Evolutionary conservation across 768 basidiomycete genomes (phyloP), one percentile per base, ranked within the genome.

Genomic region (Leccinum disarticulatum): DNA sequence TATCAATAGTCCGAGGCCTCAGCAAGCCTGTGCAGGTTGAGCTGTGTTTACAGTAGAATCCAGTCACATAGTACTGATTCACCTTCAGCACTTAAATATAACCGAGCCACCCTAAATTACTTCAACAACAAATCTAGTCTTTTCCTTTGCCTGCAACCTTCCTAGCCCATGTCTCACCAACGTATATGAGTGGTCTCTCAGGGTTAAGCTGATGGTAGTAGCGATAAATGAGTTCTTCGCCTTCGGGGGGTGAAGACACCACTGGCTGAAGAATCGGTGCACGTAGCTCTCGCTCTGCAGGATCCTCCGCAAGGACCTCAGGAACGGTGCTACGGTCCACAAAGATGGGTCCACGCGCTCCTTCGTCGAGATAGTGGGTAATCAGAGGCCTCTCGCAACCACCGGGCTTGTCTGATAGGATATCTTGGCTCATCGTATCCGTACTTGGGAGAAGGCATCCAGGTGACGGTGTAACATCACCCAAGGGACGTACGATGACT

Each of bases 101-200:
- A 36, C 35, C 6, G 6, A 35, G 35, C 14, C 35, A 15, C 14
- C 35, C 35, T 14, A 36, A 36, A 3, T 15, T 36, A 36, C 14
- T 36, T 14, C 15, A 14, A 15, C 35, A 36, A 36, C 3, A 7
- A 36, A 36, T 14, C 35, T 36, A 36, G 14, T 36, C 0, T 36
- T 36, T 15, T 14, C 35, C 14, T 11, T 33, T 33, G 33, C 11
- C 33, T 31, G 31, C 27, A 25, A 25, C 38, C 22, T 53, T 65
- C 31, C 56, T 60, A 8, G 30, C 36, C 59, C 59, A 64, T 1
- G 62, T 64, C 13, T 61, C 62, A 0, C 62, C 62, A 28, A 64
- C 56, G 8, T 61, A 64, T 5, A 64, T 63, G 36, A 7, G 6
- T 2, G 35, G 56, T 30, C 11, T 51, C 13, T 11, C 4, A 46